Base-by-base conservation (phyloP, 495 filamentous ascomycete species). In the Pseudoneurospora amorphoporcata region DNA sequence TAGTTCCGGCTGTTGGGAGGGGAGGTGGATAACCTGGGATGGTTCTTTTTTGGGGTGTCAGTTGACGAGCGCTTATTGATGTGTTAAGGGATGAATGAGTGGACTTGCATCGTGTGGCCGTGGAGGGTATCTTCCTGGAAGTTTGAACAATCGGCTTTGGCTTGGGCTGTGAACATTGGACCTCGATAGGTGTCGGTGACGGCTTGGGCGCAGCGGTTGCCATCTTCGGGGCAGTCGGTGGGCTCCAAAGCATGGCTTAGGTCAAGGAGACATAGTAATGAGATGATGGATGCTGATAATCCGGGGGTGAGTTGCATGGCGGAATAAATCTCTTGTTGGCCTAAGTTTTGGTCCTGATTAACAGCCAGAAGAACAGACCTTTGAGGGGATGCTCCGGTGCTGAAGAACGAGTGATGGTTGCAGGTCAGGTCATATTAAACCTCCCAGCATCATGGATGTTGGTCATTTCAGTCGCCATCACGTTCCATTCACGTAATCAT, bases 171-270 rank as follows among this genome's bases (percentile, higher is more conserved):
- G 35, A 69, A 61, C 0, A 29, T 43, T 43, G 68, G 42, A 8
- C 72, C 74, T n/a, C 53, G 41, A 32, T 73, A 72, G 16, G 76
- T 76, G 19, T 75, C 76, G 41, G 76, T 76, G 8, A 77, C 76
- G 23, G 72, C 76, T 47, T 75, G 68, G 19, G 72, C 74, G 43
- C 76, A 77, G 35, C 73, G 71, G 69, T 77, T 39, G 16, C 70
- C 68, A 40, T 39, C 40, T n/a, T 9, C 23, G 35, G 23, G 23
- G 3, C 40, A 70, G 43, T 47, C 43, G 8, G 43, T 47, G 43
- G n/a, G 3, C 8, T 3, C 43, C 0, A 47, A 3, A 0, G 43
- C 43, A 4, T 47, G 43, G n/a, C 43, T 3, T 47, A 19, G 0
- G 17, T 19, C 3, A 2, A 68, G 37, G 35, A 39, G 29, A 68